These are phyloP conservation scores for Cinnamomum chago DNA, from an alignment of 164 flowering plant species.

Conservation along the genomic window DNA sequence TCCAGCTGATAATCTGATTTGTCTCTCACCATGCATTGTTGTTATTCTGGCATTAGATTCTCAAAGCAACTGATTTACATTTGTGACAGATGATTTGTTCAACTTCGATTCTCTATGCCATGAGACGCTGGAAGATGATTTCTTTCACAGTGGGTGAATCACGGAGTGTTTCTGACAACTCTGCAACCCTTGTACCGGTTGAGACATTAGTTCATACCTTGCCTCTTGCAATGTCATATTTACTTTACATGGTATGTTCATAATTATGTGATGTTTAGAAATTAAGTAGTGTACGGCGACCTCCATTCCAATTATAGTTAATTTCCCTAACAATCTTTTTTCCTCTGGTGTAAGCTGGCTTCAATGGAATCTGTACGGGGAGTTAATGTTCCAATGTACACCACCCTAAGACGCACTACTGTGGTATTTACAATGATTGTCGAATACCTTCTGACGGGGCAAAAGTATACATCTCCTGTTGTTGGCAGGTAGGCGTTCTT, in stretches of 20 bases:
- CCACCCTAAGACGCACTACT: constrained; percentile 84
- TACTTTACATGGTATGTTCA: constrained; percentile 75
- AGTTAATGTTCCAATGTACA: constrained; percentile 91
- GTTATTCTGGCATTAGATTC: constrained; percentile 2
- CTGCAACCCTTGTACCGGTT: constrained; percentile 38
- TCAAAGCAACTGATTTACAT: constrained; percentile 1
- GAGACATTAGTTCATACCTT: constrained; percentile 53
- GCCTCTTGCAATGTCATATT: constrained; percentile 60
- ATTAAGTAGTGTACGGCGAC: background rate
- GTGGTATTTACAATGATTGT: constrained; percentile 76
- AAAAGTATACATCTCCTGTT: constrained; percentile 50
- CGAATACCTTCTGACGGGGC: constrained; percentile 63
- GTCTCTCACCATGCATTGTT: background rate
- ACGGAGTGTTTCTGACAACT: constrained; percentile 17
- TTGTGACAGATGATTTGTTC: constrained; percentile 52
- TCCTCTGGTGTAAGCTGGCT: constrained; percentile 42
- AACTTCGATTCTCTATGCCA: constrained; percentile 50
- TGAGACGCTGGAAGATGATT: constrained; percentile 57
- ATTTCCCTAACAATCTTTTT: background rate
- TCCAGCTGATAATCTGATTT: background rate
- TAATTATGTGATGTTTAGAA: background rate
- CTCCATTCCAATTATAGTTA: constrained; percentile 1
- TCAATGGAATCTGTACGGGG: constrained; percentile 85
- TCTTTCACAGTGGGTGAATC: constrained; percentile 49
- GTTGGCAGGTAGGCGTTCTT: constrained; percentile 50